A percentile compares a stretch with the other conserved stretches of the same genome.
Evolutionary conservation across 495 filamentous ascomycete species (phyloP).

Genomic region (Aspergillus sclerotioniger): DNA sequence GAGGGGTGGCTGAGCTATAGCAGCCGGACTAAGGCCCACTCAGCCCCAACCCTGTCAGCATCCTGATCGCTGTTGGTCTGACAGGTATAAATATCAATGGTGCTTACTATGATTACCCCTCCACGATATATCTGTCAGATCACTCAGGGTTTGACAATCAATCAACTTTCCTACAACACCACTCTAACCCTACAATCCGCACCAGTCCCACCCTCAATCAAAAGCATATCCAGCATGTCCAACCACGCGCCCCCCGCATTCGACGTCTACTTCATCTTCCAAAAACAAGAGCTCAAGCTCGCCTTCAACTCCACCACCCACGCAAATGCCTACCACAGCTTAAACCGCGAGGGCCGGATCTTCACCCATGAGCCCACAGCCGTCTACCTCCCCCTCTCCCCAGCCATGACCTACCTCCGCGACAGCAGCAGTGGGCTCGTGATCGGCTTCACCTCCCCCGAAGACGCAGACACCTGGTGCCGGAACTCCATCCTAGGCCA

Average conservation of each 20-base stretch:
- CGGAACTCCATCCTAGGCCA: not conserved
- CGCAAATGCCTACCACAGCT: slow-evolving; percentile 1
- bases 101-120: too few relatives aligned
- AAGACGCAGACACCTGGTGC: not conserved
- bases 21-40: too few relatives aligned
- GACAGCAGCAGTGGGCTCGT: slow-evolving; percentile 3
- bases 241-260: not conserved
- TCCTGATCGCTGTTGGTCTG: too few relatives aligned
- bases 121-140: too few relatives aligned
- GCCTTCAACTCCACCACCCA: not conserved
- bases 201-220: too few relatives aligned
- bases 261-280: slow-evolving; percentile 4
- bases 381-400: not conserved
- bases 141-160: too few relatives aligned
- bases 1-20: too few relatives aligned
- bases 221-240: too few relatives aligned
- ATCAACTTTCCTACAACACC: too few relatives aligned
- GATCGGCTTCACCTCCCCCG: not conserved
- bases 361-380: not conserved
- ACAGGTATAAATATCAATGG: too few relatives aligned
- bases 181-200: too few relatives aligned
- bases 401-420: slow-evolving; percentile 4
- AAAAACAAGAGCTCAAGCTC: slow-evolving; percentile 8
- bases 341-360: slow-evolving; percentile 7
- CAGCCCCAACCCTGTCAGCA: too few relatives aligned